Conservation (phyloP, 1,284 basidiomycete genomes). For the Albatrellus sp. region DNA sequence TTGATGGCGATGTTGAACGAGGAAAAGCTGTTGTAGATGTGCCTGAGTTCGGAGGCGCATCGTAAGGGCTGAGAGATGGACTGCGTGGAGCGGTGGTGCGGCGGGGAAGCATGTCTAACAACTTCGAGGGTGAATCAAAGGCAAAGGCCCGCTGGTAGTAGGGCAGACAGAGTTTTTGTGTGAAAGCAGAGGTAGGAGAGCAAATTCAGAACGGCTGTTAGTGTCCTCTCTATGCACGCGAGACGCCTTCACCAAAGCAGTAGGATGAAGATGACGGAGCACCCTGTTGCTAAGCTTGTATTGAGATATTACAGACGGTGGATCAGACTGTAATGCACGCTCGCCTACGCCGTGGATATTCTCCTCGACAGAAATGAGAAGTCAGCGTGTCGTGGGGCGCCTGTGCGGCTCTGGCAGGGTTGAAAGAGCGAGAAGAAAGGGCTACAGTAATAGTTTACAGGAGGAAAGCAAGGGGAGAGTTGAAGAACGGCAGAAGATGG, state of each 20-base stretch:
- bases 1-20: slow-evolving; percentile 21
- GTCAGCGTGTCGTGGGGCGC: background rate
- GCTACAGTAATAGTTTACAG: background rate
- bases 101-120: background rate
- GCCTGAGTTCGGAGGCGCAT: slow-evolving; percentile 2
- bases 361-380: background rate
- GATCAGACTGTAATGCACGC: background rate
- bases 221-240: no score
- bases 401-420: background rate
- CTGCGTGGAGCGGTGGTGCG: slow-evolving; percentile 1
- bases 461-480: background rate
- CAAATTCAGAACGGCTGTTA: no score
- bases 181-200: no score
- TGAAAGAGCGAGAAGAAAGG: background rate
- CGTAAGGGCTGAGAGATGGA: slow-evolving; percentile 10
- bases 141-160: no score
- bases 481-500: background rate
- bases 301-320: no score
- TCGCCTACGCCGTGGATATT: background rate
- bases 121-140: no score
- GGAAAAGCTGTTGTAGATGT: slow-evolving; percentile 11
- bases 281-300: no score
- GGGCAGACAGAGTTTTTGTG: no score
- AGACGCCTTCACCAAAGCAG: no score
- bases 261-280: no score